Evolutionary conservation across 768 basidiomycete species (phyloP).

Genomic region (Leccinum pellstonianum): DNA sequence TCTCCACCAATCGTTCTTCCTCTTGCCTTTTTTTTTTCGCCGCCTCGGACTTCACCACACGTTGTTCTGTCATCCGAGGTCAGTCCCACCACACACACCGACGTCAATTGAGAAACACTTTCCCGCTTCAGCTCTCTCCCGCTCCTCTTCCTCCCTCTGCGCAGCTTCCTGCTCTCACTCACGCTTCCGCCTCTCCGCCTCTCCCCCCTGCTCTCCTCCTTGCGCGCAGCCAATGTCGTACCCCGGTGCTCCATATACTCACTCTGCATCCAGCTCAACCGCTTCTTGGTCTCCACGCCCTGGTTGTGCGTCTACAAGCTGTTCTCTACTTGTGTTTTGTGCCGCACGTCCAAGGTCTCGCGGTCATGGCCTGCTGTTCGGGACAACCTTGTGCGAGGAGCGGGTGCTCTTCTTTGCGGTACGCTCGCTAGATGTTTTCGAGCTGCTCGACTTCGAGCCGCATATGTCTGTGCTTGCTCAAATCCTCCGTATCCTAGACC

Average conservation of each 20-base stretch:
- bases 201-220: conserved; percentile 36
- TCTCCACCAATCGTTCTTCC: no score
- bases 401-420: conserved; percentile 89
- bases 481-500: conserved; percentile 70
- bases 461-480: conserved; percentile 85
- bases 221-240: conserved; percentile 53
- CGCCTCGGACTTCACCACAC: no score
- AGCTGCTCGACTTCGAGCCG: conserved; percentile 90
- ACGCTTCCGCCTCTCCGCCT: no score
- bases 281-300: conserved; percentile 70
- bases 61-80: no score
- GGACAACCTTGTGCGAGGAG: conserved; percentile 86
- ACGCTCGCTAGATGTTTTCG: conserved; percentile 86
- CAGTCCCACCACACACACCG: no score
- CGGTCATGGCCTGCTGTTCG: conserved; percentile 72
- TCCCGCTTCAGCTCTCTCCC: no score
- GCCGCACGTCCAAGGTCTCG: no score
- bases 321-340: conserved; percentile 51
- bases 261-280: conserved; percentile 67
- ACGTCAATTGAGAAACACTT: no score
- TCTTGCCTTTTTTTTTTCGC: no score
- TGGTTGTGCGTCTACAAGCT: conserved; percentile 58
- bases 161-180: no score
- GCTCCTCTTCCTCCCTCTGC: no score
- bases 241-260: conserved; percentile 62